Evolutionary conservation across 768 basidiomycete genomes (phyloP).

Genomic region (Boletus tylopilopsis): DNA sequence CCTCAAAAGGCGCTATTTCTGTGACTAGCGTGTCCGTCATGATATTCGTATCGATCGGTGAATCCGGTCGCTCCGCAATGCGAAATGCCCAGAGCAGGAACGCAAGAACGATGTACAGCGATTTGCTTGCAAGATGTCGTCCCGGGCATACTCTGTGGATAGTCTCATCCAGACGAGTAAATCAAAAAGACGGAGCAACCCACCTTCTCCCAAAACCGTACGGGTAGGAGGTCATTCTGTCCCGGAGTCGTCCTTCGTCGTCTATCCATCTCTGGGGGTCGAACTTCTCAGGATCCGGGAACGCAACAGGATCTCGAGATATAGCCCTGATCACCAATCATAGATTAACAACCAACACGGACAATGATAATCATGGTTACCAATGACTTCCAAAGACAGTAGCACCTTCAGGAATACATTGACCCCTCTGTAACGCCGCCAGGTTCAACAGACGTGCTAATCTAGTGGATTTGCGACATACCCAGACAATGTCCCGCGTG

Average conservation of each 20-base stretch:
- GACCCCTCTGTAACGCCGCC: constrained; percentile 10
- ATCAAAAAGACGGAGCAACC: neutral
- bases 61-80: constrained; percentile 42
- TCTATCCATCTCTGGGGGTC: constrained; percentile 53
- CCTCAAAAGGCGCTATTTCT: constrained; percentile 55
- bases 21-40: constrained; percentile 55
- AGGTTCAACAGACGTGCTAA: constrained; percentile 34
- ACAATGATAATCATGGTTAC: constrained; percentile 3
- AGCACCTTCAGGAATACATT: constrained; percentile 22
- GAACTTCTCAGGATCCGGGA: constrained; percentile 42
- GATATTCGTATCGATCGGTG: constrained; percentile 52
- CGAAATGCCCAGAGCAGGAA: constrained; percentile 61
- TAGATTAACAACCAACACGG: neutral
- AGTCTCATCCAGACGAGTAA: neutral
- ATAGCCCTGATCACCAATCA: constrained; percentile 15
- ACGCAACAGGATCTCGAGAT: constrained; percentile 20
- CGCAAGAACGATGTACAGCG: constrained; percentile 58
- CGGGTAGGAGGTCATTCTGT: constrained; percentile 41
- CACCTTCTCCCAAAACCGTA: constrained; percentile 50
- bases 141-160: constrained; percentile 53
- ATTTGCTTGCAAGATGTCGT: constrained; percentile 45
- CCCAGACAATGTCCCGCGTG: constrained; percentile 61
- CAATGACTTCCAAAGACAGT: constrained; percentile 19
- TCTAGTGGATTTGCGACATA: constrained; percentile 15
- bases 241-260: constrained; percentile 37